These are phyloP conservation scores for Tanacetum coccineum DNA, from an alignment of 129 eudicot genomes.

Conservation along the genomic window DNA sequence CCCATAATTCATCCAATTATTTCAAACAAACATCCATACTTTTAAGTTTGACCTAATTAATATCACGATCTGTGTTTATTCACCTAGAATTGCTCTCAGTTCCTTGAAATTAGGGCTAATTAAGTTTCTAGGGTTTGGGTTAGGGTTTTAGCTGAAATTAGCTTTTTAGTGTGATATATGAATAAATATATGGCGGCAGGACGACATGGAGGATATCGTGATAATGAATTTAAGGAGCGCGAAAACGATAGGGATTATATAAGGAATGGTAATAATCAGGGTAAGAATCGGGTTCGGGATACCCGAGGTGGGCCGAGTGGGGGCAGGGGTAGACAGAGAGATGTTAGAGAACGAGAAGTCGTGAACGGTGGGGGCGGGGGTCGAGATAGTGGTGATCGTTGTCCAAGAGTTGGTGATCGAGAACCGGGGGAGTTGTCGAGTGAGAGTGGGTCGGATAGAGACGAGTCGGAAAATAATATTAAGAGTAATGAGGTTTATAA, in stretches of 20 bases:
- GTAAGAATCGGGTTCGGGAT: constrained; percentile 33
- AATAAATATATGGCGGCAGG: constrained; percentile 80
- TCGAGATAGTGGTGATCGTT: constrained; percentile 19
- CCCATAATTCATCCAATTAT: constrained; percentile 9
- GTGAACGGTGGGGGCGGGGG: constrained; percentile 26
- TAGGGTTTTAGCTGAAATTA: constrained; percentile 45
- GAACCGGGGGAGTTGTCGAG: constrained; percentile 96
- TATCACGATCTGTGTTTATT: constrained; percentile 29
- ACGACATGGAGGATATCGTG: constrained; percentile 62
- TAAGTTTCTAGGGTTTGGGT: constrained; percentile 14
- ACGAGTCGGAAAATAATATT: constrained; percentile 32
- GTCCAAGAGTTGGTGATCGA: constrained; percentile 44
- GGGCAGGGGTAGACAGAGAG: constrained; percentile 62
- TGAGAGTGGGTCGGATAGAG: constrained; percentile 87
- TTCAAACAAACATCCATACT: too few relatives aligned
- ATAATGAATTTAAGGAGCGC: constrained; percentile 54
- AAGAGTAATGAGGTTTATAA: constrained; percentile 25
- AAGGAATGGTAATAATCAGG: constrained; percentile 44
- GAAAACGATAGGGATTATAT: constrained; percentile 50
- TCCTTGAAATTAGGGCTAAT: neutral
- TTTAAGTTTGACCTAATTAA: too few relatives aligned
- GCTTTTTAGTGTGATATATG: too few relatives aligned
- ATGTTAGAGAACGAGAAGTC: constrained; percentile 49
- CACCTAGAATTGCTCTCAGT: too few relatives aligned
- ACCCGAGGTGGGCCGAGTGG: constrained; percentile 40